Percentiles rank a stretch among this genome's conserved stretches.
These are phyloP conservation scores for Penicillium bialowiezense DNA, from an alignment of 495 filamentous ascomycete genomes.

Conservation along the genomic window DNA sequence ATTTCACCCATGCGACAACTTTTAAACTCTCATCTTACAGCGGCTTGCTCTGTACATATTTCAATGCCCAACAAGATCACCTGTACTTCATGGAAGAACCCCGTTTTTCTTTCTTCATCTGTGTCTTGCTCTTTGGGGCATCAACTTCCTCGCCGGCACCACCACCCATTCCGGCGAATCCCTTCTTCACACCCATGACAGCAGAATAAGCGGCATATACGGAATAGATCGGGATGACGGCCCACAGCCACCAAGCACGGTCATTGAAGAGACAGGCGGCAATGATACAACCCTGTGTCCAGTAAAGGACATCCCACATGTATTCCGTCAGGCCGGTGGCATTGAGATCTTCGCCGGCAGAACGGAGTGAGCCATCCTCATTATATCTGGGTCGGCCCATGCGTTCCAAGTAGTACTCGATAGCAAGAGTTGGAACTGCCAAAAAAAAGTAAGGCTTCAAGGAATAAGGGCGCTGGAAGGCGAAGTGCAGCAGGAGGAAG, in stretches of 20 bases:
- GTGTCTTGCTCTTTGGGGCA: slow-evolving; percentile 53
- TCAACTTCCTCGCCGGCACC: slow-evolving; percentile 20
- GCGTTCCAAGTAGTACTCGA: slow-evolving; percentile 80
- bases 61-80: slow-evolving; percentile 16
- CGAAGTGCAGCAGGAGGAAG: slow-evolving; percentile 67
- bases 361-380: slow-evolving; percentile 63
- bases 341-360: slow-evolving; percentile 82
- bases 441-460: slow-evolving; percentile 69
- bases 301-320: slow-evolving; percentile 95
- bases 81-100: slow-evolving; percentile 48
- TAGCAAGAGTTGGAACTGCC: slow-evolving; percentile 67
- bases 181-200: slow-evolving; percentile 61
- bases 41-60: neutral
- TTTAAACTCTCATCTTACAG: neutral
- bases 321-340: slow-evolving; percentile 91
- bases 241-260: slow-evolving; percentile 73
- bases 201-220: slow-evolving; percentile 64
- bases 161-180: slow-evolving; percentile 58
- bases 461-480: slow-evolving; percentile 64
- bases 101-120: slow-evolving; percentile 62
- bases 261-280: slow-evolving; percentile 68
- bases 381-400: slow-evolving; percentile 75
- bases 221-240: slow-evolving; percentile 67
- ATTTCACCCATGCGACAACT: no score
- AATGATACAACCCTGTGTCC: slow-evolving; percentile 71